Evolutionary conservation across 345 rosid genomes (phyloP), one percentile per base, ranked within the genome.

Genomic region (Rhodomyrtus tomentosa): DNA sequence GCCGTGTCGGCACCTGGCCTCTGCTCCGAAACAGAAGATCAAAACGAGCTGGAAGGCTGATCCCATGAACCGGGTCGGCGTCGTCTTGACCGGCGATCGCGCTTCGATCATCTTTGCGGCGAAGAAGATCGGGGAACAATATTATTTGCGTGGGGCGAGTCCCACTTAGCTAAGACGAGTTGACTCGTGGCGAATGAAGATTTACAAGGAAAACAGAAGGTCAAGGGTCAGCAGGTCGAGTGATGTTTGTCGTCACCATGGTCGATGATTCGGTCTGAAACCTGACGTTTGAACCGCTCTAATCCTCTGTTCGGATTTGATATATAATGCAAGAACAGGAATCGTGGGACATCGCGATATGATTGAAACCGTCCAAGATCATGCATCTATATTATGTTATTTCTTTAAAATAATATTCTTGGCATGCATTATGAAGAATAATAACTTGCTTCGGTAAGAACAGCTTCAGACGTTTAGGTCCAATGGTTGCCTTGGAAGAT

Each of bases 1-100:
- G 13, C 94, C 91, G 5, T 82, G 76, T 32, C 55, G 88, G 81
- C 95, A 90, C 55, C 68, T 88, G 83, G 91, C 90, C 56, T 89
- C 83, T 50, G 85, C 22, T 68, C 72, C 13, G 16, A 40, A 84
- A 86, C 48, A 58, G 42, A 53, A 6, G 53, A 87, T 90, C 81
- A 76, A 36, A 21, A 68, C 45, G 76, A 68, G 76, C 10, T 68
- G 76, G 76, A 32, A 32, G 76, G 76, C 76, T 18, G 9, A 8
- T 68, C 32, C 18, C 76, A 2, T 9, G 76, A 68, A 8, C 76
- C 1, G 45, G 76, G 76, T 36, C 13, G 25, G 4, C 24, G 76
- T 68, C 13, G 13, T 18, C 1, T 68, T 38, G 25, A 4, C 76
- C 12, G 40, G 21, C 11, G 76, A 36, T 68, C 45, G 45, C 8